Evolutionary conservation across 2,329 filamentous ascomycete species (phyloP), one percentile per base, ranked within the genome.

Genomic region (Penicillium capsulatum): DNA sequence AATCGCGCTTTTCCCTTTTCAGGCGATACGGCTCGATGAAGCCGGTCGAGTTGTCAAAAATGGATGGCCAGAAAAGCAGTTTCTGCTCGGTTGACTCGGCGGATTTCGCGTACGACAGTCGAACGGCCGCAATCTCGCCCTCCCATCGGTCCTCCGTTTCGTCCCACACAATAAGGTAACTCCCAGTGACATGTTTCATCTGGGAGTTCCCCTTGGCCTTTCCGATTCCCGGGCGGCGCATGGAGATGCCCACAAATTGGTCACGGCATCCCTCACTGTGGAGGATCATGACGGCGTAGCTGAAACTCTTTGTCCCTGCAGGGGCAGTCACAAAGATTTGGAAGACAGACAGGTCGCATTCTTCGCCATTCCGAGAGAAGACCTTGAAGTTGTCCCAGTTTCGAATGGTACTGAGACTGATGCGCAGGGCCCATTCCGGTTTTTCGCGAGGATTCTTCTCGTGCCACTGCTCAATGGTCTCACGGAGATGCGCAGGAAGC

Each of bases 291-390:
- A 39, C 11, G 15, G 5, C 10, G 22, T 39, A 39, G 0, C 1
- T 7, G 22, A 22, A 7, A 3, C 2, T 8, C 9, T 34, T 34
- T 4, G 10, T 11, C 26, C n/a, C n/a, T 6, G 5, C 19, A 1
- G 45, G 38, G 15, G 10, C 15, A 3, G 17, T 32, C 11, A 48
- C 29, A 3, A 17, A 7, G 31, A 45, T 45, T 8, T 34, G 34
- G n/a, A 17, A 36, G 19, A 28, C 17, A 1, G 49, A 43, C 4
- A 53, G 14, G 1, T 40, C 28, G 11, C 51, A 3, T 22, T 45
- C 26, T 1, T 40, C 41, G 2, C 47, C 50, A 7, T 51, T 19
- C 5, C 38, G 36, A 17, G 49, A 42, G 27, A 52, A 55, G 7
- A 48, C 40, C n/a, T 42, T 47, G 31, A 37, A 51, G 10, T 9